These are phyloP conservation scores for Cryomyces antarcticus DNA, from an alignment of 495 filamentous ascomycete genomes.

Conservation along the genomic window DNA sequence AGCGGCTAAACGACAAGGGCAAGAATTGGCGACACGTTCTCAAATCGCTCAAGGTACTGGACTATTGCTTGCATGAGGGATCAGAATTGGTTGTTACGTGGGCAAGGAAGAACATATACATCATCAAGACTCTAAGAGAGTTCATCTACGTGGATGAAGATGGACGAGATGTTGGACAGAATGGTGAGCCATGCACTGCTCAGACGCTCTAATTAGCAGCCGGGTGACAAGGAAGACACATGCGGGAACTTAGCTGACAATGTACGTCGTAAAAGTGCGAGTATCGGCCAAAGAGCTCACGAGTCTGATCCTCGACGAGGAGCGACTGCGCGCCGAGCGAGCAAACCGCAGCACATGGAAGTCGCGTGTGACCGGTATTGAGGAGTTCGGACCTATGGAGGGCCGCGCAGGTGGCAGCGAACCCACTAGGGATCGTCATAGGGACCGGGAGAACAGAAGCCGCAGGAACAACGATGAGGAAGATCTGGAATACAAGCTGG, in stretches of 20 bases:
- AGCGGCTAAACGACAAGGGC: conserved; percentile 96
- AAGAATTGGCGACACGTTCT: conserved; percentile 99
- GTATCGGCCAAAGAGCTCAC: conserved; percentile 94
- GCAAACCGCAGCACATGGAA: conserved; percentile 92
- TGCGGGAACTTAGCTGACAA: conserved; percentile 4
- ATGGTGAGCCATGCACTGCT: conserved; percentile 36
- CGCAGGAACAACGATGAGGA: conserved; percentile 43
- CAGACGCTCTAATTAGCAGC: not conserved
- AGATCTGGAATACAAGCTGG: conserved; percentile 78
- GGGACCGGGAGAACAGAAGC: conserved; percentile 3
- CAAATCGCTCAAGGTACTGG: conserved; percentile 91
- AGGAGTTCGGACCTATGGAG: conserved; percentile 39
- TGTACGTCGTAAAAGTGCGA: conserved; percentile 39
- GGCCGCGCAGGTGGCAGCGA: conserved; percentile 1
- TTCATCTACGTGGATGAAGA: conserved; percentile 95
- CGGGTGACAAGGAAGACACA: not conserved
- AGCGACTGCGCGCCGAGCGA: conserved; percentile 76
- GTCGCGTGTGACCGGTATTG: conserved; percentile 78
- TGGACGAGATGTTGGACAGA: conserved; percentile 81
- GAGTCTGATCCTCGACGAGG: conserved; percentile 83
- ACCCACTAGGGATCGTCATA: conserved; percentile 1
- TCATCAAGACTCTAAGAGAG: conserved; percentile 95
- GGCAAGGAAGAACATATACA: conserved; percentile 94
- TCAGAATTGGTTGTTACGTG: conserved; percentile 93
- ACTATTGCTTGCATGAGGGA: conserved; percentile 96